Percentiles rank a stretch among this genome's conserved stretches.
These are phyloP conservation scores for Musa schizocarpa DNA, from an alignment of 176 grass and related monocot species.

Conservation along the genomic window DNA sequence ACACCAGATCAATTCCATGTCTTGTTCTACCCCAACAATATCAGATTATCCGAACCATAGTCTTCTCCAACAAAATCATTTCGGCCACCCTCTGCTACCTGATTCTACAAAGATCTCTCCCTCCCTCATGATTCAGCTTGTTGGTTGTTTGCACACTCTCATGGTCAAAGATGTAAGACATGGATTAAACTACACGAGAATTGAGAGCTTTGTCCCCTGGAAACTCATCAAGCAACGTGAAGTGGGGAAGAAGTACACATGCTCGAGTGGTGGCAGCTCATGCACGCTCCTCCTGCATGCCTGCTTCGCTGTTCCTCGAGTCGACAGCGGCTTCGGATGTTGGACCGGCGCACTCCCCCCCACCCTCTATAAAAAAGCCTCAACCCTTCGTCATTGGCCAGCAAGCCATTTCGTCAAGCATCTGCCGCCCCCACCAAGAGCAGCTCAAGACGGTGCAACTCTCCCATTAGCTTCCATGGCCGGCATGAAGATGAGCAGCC, in stretches of 20 bases:
- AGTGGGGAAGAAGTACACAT: neutral
- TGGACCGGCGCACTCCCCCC: no score
- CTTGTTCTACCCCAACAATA: neutral
- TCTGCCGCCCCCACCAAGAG: no score
- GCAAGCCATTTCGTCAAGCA: neutral
- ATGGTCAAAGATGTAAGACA: neutral
- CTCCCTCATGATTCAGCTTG: neutral
- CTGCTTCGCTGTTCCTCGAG: no score
- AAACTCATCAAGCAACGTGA: constrained; percentile 1
- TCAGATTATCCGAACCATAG: neutral
- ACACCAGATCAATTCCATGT: neutral
- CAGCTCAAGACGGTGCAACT: no score
- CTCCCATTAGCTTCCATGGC: neutral
- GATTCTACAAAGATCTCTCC: no score
- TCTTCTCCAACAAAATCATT: neutral
- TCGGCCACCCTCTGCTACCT: no score
- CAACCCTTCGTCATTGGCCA: neutral
- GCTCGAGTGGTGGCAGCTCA: neutral
- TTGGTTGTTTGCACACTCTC: neutral
- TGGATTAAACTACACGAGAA: neutral
- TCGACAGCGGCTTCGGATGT: no score
- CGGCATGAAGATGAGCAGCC: constrained; percentile 15
- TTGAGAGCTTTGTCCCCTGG: neutral
- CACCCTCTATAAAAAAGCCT: neutral
- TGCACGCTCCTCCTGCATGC: neutral